Base-by-base conservation (phyloP, 768 basidiomycete species). In the Calocera cornea region DNA sequence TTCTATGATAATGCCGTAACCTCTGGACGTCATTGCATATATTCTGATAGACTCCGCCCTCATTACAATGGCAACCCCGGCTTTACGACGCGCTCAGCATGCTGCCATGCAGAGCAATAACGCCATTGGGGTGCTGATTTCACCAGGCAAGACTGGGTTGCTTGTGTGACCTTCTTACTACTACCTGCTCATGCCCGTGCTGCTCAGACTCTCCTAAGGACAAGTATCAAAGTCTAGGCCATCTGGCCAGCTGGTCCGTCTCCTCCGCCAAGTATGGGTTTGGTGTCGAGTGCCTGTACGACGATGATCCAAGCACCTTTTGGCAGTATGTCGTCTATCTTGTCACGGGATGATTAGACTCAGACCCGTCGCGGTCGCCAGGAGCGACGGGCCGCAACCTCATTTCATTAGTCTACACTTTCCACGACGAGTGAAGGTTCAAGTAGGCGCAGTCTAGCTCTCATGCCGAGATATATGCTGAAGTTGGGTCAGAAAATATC, bases 181-280 rank as follows among this genome's bases (percentile, higher is more conserved):
- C 27, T 60, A n/a, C n/a, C 19, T 60, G 31, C 31, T 60, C 54
- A 60, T 60, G 22, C 54, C 22, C 19, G 14, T 14, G 14, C 31
- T 33, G 2, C 10, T 14, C 27, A 60, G 54, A 60, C 31, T 10
- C 54, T 29, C 54, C 54, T 16, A 29, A 11, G 14, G 54, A 33
- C 11, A 60, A 29, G 19, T 60, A 29, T 19, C 54, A 60, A 60
- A 60, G 54, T 33, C 22, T 99, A 65, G 93, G 93, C 10, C 81
- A 85, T 47, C 83, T 91, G 36, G 97, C 90, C 49, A 88, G 88
- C 72, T 99, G 95, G 97, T 89, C 92, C 12, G 95, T 98, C 1
- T 97, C 95, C 14, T 94, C 90, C 0, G 92, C 85, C 78, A 99
- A 99, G 76, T 97, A 95, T 70, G 95, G 95, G 0, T 97, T 95